Percentiles rank a stretch among this genome's conserved stretches.
Evolutionary conservation across 352 stramenopile species (phyloP).

Genomic region (Pythium dissimile): DNA sequence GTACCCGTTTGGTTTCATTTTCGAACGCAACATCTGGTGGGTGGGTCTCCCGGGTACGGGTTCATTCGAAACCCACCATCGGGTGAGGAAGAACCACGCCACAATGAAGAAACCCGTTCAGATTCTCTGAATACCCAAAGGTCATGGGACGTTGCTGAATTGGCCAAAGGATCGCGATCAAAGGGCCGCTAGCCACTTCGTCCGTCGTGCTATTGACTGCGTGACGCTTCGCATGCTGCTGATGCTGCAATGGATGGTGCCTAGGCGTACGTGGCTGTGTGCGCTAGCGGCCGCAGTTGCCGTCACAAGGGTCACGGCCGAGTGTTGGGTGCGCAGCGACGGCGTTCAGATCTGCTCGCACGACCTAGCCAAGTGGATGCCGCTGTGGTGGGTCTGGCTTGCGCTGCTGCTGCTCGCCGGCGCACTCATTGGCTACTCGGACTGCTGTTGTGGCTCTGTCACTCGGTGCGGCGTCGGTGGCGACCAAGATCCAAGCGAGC

Average conservation of each 20-base stretch:
- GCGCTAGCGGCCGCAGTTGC: not conserved
- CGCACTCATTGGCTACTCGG: conserved; percentile 31
- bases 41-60: not conserved
- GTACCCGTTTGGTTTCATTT: not conserved
- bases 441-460: conserved; percentile 13
- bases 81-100: not conserved
- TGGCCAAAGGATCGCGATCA: conserved; percentile 15
- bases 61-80: not conserved
- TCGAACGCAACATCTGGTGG: not conserved
- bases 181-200: conserved; percentile 8
- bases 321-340: conserved; percentile 60
- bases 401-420: conserved; percentile 40
- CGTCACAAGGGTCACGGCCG: conserved; percentile 11
- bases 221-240: conserved; percentile 2
- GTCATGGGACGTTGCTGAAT: conserved; percentile 13
- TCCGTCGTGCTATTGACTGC: conserved; percentile 6
- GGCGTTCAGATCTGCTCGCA: conserved; percentile 52
- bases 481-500: not conserved
- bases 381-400: conserved; percentile 73
- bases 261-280: not conserved
- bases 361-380: conserved; percentile 41
- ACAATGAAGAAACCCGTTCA: not conserved
- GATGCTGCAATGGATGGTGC: not conserved
- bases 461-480: not conserved
- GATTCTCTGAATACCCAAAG: conserved; percentile 14